Percentiles rank a stretch among this genome's conserved stretches.
Evolutionary conservation across 116 monocot species (phyloP).

Genomic region (Zostera marina): DNA sequence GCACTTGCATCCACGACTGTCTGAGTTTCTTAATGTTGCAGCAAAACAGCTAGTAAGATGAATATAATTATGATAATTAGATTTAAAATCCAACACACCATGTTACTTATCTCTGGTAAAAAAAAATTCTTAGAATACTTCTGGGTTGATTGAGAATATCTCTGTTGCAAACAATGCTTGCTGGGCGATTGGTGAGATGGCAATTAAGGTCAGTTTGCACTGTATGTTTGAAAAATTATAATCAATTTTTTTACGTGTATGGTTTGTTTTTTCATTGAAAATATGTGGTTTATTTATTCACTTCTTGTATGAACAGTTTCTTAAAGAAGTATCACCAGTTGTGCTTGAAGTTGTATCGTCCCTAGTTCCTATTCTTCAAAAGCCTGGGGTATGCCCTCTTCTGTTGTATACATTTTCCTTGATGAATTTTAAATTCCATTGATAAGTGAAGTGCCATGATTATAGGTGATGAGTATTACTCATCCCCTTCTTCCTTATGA

Average conservation of each 20-base stretch:
- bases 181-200: conserved; percentile 98
- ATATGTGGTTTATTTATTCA: neutral
- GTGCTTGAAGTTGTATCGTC: conserved; percentile 51
- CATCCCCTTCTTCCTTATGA: too few relatives aligned
- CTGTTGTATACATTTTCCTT: neutral
- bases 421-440: too few relatives aligned
- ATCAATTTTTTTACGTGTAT: neutral
- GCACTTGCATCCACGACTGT: conserved; percentile 61
- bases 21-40: conserved; percentile 74
- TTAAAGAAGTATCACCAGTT: conserved; percentile 66
- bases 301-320: conserved; percentile 30
- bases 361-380: conserved; percentile 70
- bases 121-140: conserved; percentile 27
- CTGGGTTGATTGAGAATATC: conserved; percentile 46
- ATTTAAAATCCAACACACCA: neutral
- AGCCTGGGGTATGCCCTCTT: conserved; percentile 40
- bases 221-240: neutral
- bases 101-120: neutral
- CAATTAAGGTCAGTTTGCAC: conserved; percentile 55
- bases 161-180: conserved; percentile 98
- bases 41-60: conserved; percentile 87
- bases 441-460: too few relatives aligned
- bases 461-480: too few relatives aligned
- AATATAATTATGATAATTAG: neutral
- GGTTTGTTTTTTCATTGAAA: neutral